Evolutionary conservation across 371 early-diverging fungal genomes (phyloP).

Genomic region (Mucor racemosus): DNA sequence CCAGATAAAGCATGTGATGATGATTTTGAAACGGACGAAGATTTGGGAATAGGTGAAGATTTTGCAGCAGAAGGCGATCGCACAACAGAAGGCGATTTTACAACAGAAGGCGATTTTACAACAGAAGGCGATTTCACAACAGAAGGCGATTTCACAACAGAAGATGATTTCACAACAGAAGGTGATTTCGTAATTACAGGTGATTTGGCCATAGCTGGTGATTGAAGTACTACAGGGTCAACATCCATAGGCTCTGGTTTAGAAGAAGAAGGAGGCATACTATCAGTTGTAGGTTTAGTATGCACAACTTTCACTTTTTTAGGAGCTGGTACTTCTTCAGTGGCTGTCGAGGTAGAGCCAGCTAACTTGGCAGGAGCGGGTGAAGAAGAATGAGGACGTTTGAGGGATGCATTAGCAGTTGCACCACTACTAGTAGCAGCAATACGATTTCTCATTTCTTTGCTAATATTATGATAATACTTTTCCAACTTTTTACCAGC

Average conservation of each 20-base stretch:
- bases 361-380: conserved; percentile 5
- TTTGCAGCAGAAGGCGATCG: neutral
- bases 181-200: neutral
- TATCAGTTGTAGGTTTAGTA: neutral
- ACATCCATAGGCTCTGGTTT: neutral
- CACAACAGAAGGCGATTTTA: neutral
- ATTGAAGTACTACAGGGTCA: neutral
- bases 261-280: neutral
- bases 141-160: neutral
- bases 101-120: neutral
- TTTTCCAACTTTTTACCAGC: conserved; percentile 74
- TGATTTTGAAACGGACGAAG: neutral
- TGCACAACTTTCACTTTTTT: conserved; percentile 6
- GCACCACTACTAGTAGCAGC: neutral
- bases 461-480: conserved; percentile 60
- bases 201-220: neutral
- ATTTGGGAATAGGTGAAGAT: neutral
- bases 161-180: neutral
- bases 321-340: neutral
- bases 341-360: neutral
- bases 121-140: neutral
- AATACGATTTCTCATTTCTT: conserved; percentile 45
- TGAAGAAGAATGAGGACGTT: conserved; percentile 3
- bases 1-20: neutral
- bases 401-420: neutral